Conservation (phyloP, 306 rosid species). For the Nissolia schottii region DNA sequence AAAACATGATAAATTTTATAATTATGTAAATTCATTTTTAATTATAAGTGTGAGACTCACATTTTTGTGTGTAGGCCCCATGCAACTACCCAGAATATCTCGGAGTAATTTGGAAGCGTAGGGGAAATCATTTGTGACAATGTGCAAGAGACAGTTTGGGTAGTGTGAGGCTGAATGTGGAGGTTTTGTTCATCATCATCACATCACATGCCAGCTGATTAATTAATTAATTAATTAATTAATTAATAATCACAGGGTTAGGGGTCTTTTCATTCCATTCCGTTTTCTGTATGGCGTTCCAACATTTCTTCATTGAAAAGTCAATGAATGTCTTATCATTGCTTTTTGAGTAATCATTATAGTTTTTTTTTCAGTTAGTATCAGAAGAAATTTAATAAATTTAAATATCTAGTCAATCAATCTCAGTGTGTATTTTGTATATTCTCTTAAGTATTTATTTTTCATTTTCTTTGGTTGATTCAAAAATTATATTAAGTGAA, state of each 20-base stretch:
- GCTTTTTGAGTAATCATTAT: constrained; percentile 16
- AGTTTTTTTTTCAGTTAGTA: neutral
- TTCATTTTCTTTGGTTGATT: neutral
- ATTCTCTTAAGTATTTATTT: too few species aligned
- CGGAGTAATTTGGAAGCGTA: too few species aligned
- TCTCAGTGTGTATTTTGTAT: neutral
- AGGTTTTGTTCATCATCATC: too few species aligned
- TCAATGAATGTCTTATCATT: constrained; percentile 15
- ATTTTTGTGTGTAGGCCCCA: too few species aligned
- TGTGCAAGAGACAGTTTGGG: neutral
- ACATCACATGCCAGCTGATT: too few species aligned
- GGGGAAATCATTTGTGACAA: too few species aligned
- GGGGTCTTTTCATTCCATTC: neutral
- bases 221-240: too few species aligned
- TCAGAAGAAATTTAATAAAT: neutral
- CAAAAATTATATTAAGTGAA: too few species aligned
- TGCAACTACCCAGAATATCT: too few species aligned
- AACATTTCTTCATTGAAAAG: neutral
- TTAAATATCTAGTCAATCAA: neutral
- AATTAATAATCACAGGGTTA: neutral
- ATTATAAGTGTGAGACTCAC: too few species aligned
- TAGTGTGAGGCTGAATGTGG: neutral
- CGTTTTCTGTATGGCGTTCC: neutral
- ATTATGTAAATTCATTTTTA: too few species aligned
- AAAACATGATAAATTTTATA: too few species aligned